These are phyloP conservation scores for Calonectria leucothoes DNA, from an alignment of 2,329 filamentous ascomycete species.

Conservation along the genomic window DNA sequence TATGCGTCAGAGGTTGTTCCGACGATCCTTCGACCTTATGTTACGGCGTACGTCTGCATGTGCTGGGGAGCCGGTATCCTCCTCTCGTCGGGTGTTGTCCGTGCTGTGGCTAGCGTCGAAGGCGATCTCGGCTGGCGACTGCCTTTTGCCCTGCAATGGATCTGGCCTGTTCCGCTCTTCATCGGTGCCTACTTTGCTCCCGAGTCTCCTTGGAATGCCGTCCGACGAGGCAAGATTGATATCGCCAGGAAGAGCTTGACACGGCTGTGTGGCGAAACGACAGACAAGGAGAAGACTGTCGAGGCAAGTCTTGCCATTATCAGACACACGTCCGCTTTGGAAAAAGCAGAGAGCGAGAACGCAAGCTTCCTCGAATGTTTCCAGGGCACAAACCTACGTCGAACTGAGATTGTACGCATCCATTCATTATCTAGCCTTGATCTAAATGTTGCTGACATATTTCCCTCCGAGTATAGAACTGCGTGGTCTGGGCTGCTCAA, in stretches of 20 bases:
- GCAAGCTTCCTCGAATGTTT: conserved; percentile 56
- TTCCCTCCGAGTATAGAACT: conserved; percentile 36
- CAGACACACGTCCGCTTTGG: conserved; percentile 40
- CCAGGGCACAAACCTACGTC: conserved; percentile 54
- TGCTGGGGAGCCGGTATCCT: conserved; percentile 57
- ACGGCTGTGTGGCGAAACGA: conserved; percentile 36
- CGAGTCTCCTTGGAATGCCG: conserved; percentile 45
- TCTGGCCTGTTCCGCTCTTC: conserved; percentile 45
- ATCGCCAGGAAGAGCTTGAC: conserved; percentile 38
- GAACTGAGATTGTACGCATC: conserved; percentile 49
- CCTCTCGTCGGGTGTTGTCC: conserved; percentile 53
- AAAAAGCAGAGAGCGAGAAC: conserved; percentile 51
- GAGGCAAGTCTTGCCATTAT: conserved; percentile 28
- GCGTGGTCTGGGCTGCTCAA: conserved; percentile 53
- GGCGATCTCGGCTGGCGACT: conserved; percentile 51
- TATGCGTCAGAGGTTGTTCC: conserved; percentile 57
- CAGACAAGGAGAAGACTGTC: conserved; percentile 41
- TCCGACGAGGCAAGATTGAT: conserved; percentile 43
- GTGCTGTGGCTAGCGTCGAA: conserved; percentile 45
- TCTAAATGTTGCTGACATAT: not conserved
- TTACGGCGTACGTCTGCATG: conserved; percentile 56
- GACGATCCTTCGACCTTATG: conserved; percentile 49
- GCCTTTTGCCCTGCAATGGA: conserved; percentile 51
- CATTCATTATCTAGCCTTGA: not conserved
- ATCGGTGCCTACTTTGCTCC: conserved; percentile 43